Percentiles rank a stretch among this genome's conserved stretches.
Conservation (phyloP, 2,329 filamentous ascomycete genomes). For the Pyrenochaeta sp. region DNA sequence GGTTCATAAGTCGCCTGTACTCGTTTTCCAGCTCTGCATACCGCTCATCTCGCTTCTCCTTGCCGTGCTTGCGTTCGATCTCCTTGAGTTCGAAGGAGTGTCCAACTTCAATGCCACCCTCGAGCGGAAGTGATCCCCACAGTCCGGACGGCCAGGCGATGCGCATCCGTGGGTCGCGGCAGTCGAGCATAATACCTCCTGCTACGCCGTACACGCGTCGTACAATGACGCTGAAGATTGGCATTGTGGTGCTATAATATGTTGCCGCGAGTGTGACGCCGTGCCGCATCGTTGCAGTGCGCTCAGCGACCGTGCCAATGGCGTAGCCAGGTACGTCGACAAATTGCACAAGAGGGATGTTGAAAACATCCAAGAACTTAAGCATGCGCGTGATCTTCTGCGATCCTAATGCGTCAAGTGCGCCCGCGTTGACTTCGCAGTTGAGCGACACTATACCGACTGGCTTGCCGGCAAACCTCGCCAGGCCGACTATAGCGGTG, state of each 20-base stretch:
- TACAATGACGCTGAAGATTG: constrained; percentile 70
- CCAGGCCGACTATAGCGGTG: constrained; percentile 68
- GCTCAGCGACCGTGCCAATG: constrained; percentile 69
- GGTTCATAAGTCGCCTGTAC: constrained; percentile 70
- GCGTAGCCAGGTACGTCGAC: constrained; percentile 69
- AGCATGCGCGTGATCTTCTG: constrained; percentile 69
- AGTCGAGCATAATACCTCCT: constrained; percentile 70
- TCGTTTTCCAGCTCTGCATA: constrained; percentile 68
- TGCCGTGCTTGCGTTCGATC: constrained; percentile 60
- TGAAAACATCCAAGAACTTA: constrained; percentile 72
- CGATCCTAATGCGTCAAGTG: constrained; percentile 66
- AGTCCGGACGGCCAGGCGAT: constrained; percentile 71
- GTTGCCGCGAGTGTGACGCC: constrained; percentile 68
- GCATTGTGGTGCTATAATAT: constrained; percentile 69
- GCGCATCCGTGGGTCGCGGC: constrained; percentile 66
- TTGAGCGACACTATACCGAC: constrained; percentile 69
- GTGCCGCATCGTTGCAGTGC: constrained; percentile 70
- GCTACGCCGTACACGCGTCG: constrained; percentile 70
- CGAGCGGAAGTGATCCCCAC: constrained; percentile 69
- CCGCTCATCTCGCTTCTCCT: constrained; percentile 56
- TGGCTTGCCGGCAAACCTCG: constrained; percentile 64
- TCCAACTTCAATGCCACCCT: constrained; percentile 71
- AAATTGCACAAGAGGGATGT: constrained; percentile 70
- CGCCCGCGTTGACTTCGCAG: constrained; percentile 67
- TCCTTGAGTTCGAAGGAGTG: constrained; percentile 68